These are phyloP conservation scores for Leavenworthia alabamica DNA, from an alignment of 345 rosid genomes.

Conservation along the genomic window DNA sequence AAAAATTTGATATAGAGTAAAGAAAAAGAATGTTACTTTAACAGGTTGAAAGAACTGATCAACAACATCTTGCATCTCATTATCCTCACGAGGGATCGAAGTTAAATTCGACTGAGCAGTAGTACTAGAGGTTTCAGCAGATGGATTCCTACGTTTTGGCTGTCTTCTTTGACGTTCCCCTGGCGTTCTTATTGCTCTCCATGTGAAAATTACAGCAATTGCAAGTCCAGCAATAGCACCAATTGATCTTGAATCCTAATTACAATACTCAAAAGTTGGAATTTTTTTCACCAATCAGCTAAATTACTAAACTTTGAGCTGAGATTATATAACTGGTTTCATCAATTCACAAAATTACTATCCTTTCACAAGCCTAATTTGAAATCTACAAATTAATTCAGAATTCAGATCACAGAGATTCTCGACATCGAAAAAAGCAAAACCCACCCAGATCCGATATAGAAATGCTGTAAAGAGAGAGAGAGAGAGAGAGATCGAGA, in stretches of 20 bases:
- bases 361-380: too few species aligned
- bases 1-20: not conserved
- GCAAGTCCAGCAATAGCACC: slow-evolving; percentile 97
- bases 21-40: slow-evolving; percentile 36
- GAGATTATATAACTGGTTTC: too few species aligned
- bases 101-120: slow-evolving; percentile 40
- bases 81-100: slow-evolving; percentile 46
- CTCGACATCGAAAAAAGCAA: not conserved
- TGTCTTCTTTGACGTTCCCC: slow-evolving; percentile 58
- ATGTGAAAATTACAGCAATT: slow-evolving; percentile 75
- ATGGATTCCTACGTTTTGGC: slow-evolving; percentile 58
- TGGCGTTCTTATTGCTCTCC: slow-evolving; percentile 76
- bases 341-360: too few species aligned
- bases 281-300: not conserved
- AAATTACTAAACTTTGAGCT: not conserved
- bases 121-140: slow-evolving; percentile 40
- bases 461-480: not conserved
- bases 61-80: slow-evolving; percentile 54
- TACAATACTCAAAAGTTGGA: not conserved
- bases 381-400: not conserved
- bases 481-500: slow-evolving; percentile 6
- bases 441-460: slow-evolving; percentile 33
- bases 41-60: slow-evolving; percentile 82
- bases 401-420: not conserved
- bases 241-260: slow-evolving; percentile 77